Conservation (phyloP, 805 yeast genomes). For the Schwanniomyces vanrijiae region DNA sequence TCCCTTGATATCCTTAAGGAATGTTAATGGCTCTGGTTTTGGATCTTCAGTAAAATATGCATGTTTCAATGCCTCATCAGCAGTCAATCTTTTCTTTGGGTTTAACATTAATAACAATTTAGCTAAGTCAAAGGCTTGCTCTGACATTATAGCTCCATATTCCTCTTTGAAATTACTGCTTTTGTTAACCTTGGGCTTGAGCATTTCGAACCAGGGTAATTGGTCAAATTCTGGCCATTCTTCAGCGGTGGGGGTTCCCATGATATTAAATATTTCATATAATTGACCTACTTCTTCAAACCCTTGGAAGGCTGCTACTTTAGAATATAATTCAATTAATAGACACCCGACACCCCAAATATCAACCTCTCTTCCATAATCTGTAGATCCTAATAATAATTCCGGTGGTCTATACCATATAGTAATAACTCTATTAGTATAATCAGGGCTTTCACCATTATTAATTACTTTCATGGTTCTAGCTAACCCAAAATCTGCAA, state of each 20-base stretch:
- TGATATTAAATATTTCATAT: slow-evolving; percentile 67
- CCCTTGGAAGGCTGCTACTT: slow-evolving; percentile 81
- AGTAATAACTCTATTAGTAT: slow-evolving; percentile 93
- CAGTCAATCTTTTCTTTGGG: slow-evolving; percentile 67
- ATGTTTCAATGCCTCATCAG: slow-evolving; percentile 64
- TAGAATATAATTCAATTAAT: slow-evolving; percentile 74
- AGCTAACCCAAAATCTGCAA: slow-evolving; percentile 84
- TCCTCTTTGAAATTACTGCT: slow-evolving; percentile 26
- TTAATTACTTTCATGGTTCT: slow-evolving; percentile 64
- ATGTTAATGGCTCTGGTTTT: slow-evolving; percentile 53
- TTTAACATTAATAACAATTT: slow-evolving; percentile 60
- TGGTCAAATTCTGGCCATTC: slow-evolving; percentile 78
- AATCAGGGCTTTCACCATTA: slow-evolving; percentile 62
- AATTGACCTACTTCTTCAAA: slow-evolving; percentile 85
- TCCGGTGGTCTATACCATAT: slow-evolving; percentile 98
- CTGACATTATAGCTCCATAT: slow-evolving; percentile 44
- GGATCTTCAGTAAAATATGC: slow-evolving; percentile 74
- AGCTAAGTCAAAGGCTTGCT: slow-evolving; percentile 65
- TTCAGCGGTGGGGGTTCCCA: slow-evolving; percentile 81
- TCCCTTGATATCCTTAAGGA: slow-evolving; percentile 59
- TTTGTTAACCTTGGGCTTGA: slow-evolving; percentile 54
- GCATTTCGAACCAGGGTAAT: slow-evolving; percentile 91
- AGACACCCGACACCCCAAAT: slow-evolving; percentile 97
- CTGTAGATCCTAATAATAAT: slow-evolving; percentile 83
- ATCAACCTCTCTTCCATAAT: slow-evolving; percentile 88